These are phyloP conservation scores for Trichophyton verrucosum DNA, from an alignment of 2,329 filamentous ascomycete genomes.

Conservation along the genomic window DNA sequence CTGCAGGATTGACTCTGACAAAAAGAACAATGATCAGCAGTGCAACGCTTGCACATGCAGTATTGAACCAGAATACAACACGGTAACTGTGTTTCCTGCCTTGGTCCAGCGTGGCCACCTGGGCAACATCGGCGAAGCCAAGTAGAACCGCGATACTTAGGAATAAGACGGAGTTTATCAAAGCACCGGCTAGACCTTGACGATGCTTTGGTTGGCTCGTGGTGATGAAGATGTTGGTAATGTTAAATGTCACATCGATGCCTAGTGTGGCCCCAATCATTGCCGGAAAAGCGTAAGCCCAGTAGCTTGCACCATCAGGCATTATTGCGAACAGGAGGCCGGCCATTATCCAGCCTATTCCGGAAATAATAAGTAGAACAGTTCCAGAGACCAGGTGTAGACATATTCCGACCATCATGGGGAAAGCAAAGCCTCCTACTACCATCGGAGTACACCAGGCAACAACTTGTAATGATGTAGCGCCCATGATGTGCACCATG, in stretches of 20 bases:
- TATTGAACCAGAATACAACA: constrained; percentile 52
- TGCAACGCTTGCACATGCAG: constrained; percentile 42
- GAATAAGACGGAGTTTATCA: constrained; percentile 59
- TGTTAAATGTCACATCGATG: constrained; percentile 63
- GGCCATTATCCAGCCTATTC: constrained; percentile 45
- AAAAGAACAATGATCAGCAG: constrained; percentile 42
- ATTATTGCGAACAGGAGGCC: constrained; percentile 53
- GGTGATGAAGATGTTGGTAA: constrained; percentile 66
- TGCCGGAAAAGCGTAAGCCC: constrained; percentile 59
- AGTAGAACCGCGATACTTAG: constrained; percentile 61
- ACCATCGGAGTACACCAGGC: constrained; percentile 59
- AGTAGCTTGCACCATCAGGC: constrained; percentile 48
- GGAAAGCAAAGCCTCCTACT: constrained; percentile 54
- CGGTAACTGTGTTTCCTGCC: constrained; percentile 46
- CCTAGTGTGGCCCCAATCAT: constrained; percentile 54
- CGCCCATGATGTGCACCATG: constrained; percentile 48
- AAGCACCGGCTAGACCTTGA: constrained; percentile 59
- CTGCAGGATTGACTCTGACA: constrained; percentile 44
- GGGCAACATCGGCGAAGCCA: constrained; percentile 54
- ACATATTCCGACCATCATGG: constrained; percentile 51
- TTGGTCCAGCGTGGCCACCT: constrained; percentile 36
- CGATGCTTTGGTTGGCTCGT: constrained; percentile 53
- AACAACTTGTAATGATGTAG: constrained; percentile 50
- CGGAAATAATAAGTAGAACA: constrained; percentile 50
- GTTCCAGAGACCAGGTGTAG: constrained; percentile 54